Conservation (phyloP, 352 stramenopile genomes). For the Globisporangium yorkense region DNA sequence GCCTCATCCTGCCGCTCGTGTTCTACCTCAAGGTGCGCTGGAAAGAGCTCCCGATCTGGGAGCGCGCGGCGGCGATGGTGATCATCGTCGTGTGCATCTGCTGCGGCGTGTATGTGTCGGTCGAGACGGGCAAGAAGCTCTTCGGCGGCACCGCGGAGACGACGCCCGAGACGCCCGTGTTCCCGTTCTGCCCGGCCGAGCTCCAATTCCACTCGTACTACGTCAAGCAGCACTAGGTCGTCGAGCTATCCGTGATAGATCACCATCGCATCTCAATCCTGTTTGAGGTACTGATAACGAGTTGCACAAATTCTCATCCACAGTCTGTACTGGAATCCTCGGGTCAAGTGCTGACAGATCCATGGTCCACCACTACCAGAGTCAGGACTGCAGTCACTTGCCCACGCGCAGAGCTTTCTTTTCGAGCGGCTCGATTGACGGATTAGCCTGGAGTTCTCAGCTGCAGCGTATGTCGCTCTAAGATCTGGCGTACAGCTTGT, state of each 20-base stretch:
- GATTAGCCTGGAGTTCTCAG: too few species aligned
- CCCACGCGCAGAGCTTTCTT: too few species aligned
- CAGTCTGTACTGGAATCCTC: too few species aligned
- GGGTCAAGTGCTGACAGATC: too few species aligned
- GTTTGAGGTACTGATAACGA: too few species aligned
- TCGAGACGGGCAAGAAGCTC: conserved; percentile 14
- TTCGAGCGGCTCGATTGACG: too few species aligned
- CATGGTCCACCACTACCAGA: too few species aligned
- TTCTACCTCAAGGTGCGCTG: conserved; percentile 32
- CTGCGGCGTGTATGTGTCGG: conserved; percentile 21
- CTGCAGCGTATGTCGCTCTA: too few species aligned
- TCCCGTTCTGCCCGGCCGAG: conserved; percentile 14
- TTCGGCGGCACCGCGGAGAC: conserved; percentile 3
- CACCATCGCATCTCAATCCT: too few species aligned
- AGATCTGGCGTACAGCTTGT: too few species aligned
- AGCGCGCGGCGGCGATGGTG: conserved; percentile 14
- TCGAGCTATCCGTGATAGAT: not conserved
- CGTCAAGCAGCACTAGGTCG: conserved; percentile 4
- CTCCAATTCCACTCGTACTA: conserved; percentile 15
- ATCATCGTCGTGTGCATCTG: conserved; percentile 17
- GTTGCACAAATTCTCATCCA: too few species aligned
- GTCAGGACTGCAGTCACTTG: too few species aligned
- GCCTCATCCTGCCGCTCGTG: conserved; percentile 24
- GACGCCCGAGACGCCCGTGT: conserved; percentile 13
- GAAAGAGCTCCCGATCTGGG: conserved; percentile 17